A percentile compares a stretch with the other conserved stretches of the same genome.
Conservation (phyloP, 768 basidiomycete species). For the Mycena crocata region DNA sequence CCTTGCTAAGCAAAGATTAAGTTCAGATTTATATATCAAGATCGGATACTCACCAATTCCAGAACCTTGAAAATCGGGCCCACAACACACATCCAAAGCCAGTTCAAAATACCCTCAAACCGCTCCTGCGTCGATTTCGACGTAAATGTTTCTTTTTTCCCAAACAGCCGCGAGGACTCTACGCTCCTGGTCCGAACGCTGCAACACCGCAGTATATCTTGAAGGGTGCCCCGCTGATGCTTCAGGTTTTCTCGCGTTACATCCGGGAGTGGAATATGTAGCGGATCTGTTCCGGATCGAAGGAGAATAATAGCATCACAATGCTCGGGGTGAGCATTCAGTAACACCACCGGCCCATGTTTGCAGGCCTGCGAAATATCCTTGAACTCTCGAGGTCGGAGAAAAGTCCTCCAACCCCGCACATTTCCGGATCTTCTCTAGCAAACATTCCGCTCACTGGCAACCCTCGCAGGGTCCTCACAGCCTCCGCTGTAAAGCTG, state of each 20-base stretch:
- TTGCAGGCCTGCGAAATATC: not conserved
- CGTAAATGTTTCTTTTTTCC: not conserved
- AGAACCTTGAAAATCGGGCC: not conserved
- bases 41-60: not conserved
- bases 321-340: not conserved
- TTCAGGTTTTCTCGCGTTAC: not conserved
- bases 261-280: not conserved
- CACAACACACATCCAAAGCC: slow-evolving; percentile 3
- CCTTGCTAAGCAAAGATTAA: not conserved
- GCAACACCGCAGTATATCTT: not conserved
- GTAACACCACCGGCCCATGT: not conserved
- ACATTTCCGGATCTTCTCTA: not conserved
- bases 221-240: not conserved
- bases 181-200: not conserved
- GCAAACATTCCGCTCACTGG: not conserved
- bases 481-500: not conserved
- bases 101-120: not conserved
- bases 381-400: not conserved
- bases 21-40: not conserved
- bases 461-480: not conserved
- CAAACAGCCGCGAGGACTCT: not conserved
- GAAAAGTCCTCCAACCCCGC: slow-evolving; percentile 8
- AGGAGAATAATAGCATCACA: slow-evolving; percentile 15
- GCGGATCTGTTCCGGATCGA: not conserved
- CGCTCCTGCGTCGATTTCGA: not conserved